Percentiles rank a stretch among this genome's conserved stretches.
phyloP scores from a whole-genome alignment of 2,329 filamentous ascomycete genomes.

The Alternaria panax region DNA sequence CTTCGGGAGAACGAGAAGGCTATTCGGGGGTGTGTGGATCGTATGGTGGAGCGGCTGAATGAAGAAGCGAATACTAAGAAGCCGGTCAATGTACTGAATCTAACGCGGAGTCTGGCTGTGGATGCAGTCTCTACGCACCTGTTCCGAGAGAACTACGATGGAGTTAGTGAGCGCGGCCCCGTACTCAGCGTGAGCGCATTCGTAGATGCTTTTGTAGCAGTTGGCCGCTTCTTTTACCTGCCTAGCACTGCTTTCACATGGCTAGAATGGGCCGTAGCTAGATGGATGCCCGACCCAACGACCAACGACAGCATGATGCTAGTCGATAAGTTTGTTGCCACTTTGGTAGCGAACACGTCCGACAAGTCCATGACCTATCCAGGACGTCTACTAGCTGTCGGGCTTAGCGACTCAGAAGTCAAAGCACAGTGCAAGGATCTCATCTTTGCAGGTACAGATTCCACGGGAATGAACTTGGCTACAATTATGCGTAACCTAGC shows the following conservation, averaged over 20 bases:
- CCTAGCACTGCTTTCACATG: conserved; percentile 53
- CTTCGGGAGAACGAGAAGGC: conserved; percentile 51
- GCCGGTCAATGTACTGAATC: conserved; percentile 59
- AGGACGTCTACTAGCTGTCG: conserved; percentile 55
- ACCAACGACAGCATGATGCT: conserved; percentile 46
- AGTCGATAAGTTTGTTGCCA: conserved; percentile 55
- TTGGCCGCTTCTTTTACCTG: conserved; percentile 63
- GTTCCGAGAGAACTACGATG: conserved; percentile 61
- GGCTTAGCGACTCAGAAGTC: conserved; percentile 55
- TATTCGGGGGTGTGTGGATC: conserved; percentile 53
- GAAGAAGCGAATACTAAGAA: conserved; percentile 38
- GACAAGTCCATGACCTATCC: conserved; percentile 56
- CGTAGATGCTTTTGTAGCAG: conserved; percentile 63
- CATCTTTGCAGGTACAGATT: conserved; percentile 43
- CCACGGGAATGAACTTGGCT: conserved; percentile 39
- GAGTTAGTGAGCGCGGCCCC: conserved; percentile 48
- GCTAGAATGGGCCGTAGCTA: conserved; percentile 49
- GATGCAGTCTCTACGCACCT: conserved; percentile 64
- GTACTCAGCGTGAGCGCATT: conserved; percentile 56
- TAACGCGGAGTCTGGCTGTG: conserved; percentile 59
- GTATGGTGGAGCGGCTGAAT: conserved; percentile 53
- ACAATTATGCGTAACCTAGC: conserved; percentile 30
- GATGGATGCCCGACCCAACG: conserved; percentile 45
- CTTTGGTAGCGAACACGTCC: conserved; percentile 48
- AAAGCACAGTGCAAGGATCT: conserved; percentile 63